These are phyloP conservation scores for Geotrichum fermentans DNA, from an alignment of 1,139 yeast genomes.

Conservation along the genomic window DNA sequence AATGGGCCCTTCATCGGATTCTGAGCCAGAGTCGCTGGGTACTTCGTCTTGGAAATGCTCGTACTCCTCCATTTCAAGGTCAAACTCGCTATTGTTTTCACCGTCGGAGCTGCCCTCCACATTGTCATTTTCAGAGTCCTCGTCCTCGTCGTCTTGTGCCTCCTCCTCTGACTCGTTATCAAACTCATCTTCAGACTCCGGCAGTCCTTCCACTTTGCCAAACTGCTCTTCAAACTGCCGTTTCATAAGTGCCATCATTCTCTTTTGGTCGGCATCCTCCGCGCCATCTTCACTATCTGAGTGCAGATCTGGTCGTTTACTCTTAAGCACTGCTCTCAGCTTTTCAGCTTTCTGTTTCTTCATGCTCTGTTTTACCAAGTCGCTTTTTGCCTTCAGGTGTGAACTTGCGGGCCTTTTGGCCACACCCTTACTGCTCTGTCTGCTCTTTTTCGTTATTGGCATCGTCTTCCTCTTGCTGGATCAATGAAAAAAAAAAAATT, in stretches of 20 bases:
- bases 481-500: background rate
- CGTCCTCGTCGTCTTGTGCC: slow-evolving; percentile 20
- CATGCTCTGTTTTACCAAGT: background rate
- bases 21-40: slow-evolving; percentile 2
- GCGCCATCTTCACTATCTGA: slow-evolving; percentile 3
- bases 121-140: slow-evolving; percentile 13
- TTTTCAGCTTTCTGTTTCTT: slow-evolving; percentile 11
- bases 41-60: slow-evolving; percentile 18
- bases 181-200: slow-evolving; percentile 14
- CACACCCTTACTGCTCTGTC: background rate
- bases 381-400: background rate
- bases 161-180: slow-evolving; percentile 16
- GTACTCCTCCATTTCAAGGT: slow-evolving; percentile 20
- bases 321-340: slow-evolving; percentile 16
- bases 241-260: slow-evolving; percentile 15
- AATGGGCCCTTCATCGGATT: slow-evolving; percentile 35
- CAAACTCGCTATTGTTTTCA: slow-evolving; percentile 25
- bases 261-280: slow-evolving; percentile 11
- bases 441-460: slow-evolving; percentile 8
- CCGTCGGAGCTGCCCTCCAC: slow-evolving; percentile 22
- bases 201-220: slow-evolving; percentile 22
- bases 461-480: background rate
- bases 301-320: slow-evolving; percentile 10
- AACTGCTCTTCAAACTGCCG: slow-evolving; percentile 23
- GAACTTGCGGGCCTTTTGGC: background rate